Evolutionary conservation across 352 stramenopile species (phyloP).

Genomic region (Aphanomyces astaci): DNA sequence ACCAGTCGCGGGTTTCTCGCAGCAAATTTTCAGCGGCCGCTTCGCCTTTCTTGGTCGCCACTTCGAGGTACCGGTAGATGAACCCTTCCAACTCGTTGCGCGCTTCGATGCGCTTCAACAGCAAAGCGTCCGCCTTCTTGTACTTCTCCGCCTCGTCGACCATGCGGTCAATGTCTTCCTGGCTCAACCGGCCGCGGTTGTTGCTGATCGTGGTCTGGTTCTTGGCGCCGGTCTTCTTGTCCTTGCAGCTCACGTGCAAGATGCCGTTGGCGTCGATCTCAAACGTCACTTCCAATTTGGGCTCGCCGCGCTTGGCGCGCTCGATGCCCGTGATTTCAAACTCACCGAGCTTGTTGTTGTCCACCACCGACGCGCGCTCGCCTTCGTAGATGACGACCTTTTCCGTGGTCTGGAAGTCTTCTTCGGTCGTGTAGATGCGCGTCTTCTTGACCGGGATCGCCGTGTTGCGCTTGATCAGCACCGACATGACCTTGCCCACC

Average conservation of each 20-base stretch:
- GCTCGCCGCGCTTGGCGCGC: slow-evolving; percentile 81
- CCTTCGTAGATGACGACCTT: slow-evolving; percentile 88
- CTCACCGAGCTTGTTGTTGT: slow-evolving; percentile 87
- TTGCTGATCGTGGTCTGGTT: slow-evolving; percentile 98
- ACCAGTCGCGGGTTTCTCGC: slow-evolving; percentile 12
- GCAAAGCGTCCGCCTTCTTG: slow-evolving; percentile 94
- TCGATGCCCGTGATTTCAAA: slow-evolving; percentile 78
- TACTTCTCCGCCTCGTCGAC: slow-evolving; percentile 95
- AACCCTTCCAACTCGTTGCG: slow-evolving; percentile 96
- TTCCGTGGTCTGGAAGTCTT: slow-evolving; percentile 80
- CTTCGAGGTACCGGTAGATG: slow-evolving; percentile 53
- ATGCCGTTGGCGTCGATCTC: slow-evolving; percentile 88
- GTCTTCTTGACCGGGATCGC: slow-evolving; percentile 81
- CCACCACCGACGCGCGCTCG: slow-evolving; percentile 91
- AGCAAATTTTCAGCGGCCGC: not conserved
- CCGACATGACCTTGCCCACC: slow-evolving; percentile 80
- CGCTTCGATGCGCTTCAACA: slow-evolving; percentile 94
- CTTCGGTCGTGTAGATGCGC: slow-evolving; percentile 83
- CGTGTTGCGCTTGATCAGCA: slow-evolving; percentile 79
- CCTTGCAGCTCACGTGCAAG: slow-evolving; percentile 89
- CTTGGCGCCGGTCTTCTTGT: slow-evolving; percentile 94
- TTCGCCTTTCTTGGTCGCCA: slow-evolving; percentile 18
- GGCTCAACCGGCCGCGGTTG: slow-evolving; percentile 94
- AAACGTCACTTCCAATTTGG: slow-evolving; percentile 86
- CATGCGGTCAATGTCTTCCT: slow-evolving; percentile 99